These are phyloP conservation scores for Geotrichum bryndzae DNA, from an alignment of 1,139 yeast genomes.

Conservation along the genomic window DNA sequence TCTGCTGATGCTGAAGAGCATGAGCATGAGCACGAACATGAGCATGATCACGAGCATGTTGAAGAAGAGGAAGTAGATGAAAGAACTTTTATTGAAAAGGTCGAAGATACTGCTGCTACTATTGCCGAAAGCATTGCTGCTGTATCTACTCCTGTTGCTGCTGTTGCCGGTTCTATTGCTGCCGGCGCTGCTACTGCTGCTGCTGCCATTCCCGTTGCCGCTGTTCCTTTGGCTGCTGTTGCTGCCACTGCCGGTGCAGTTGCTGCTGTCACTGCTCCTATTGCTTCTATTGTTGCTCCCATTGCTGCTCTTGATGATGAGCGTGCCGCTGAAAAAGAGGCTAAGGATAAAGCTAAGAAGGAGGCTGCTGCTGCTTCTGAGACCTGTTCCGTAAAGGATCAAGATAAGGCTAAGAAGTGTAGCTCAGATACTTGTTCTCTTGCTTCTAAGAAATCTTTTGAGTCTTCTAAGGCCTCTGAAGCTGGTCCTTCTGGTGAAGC, in stretches of 20 bases:
- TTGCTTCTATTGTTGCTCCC: conserved; percentile 16
- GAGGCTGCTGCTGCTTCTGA: neutral
- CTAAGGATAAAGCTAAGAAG: conserved; percentile 3
- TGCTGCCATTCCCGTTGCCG: conserved; percentile 13
- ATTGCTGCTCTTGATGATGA: conserved; percentile 17
- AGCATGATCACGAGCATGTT: neutral
- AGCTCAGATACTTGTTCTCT: neutral
- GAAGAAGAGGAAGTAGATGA: neutral
- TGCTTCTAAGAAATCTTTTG: neutral
- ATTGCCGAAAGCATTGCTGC: conserved; percentile 14
- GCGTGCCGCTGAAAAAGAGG: conserved; percentile 9
- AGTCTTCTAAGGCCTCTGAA: neutral
- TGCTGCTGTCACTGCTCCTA: conserved; percentile 16
- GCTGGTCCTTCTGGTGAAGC: neutral
- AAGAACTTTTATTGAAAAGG: conserved; percentile 9
- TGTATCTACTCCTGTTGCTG: conserved; percentile 15
- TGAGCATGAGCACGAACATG: neutral
- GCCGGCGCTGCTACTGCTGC: conserved; percentile 16
- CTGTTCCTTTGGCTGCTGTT: conserved; percentile 13
- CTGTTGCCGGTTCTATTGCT: conserved; percentile 16
- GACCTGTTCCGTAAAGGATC: neutral
- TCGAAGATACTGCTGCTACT: conserved; percentile 14
- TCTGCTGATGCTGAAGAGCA: conserved; percentile 1
- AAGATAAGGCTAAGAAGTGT: neutral
- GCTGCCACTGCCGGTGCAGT: conserved; percentile 14